Conservation (phyloP, 176 grass and related monocot genomes). For the Rhynchospora tenuis region DNA sequence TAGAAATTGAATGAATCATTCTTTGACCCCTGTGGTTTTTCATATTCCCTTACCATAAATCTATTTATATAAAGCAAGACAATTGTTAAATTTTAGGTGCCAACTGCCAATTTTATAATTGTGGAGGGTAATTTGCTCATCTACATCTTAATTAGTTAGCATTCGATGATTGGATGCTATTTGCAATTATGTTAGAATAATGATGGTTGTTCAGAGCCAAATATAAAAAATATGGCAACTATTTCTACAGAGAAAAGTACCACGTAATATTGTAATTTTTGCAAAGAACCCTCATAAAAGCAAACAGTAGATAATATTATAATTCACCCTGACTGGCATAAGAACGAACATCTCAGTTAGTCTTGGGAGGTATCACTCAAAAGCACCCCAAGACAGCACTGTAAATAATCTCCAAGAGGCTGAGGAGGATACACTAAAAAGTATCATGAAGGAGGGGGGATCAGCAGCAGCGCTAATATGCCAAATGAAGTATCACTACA, state of each 20-base stretch:
- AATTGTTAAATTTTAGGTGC: background rate
- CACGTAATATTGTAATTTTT: background rate
- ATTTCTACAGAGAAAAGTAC: background rate
- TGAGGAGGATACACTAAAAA: constrained; percentile 41
- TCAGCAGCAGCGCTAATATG: constrained; percentile 55
- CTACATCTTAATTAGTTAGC: background rate
- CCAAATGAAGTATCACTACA: constrained; percentile 40
- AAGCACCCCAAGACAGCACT: constrained; percentile 27
- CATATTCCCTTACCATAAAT: background rate
- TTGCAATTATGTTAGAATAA: background rate
- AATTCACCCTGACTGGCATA: background rate
- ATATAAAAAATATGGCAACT: background rate
- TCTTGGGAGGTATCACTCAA: constrained; percentile 51
- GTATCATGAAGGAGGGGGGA: constrained; percentile 41
- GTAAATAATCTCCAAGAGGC: constrained; percentile 36
- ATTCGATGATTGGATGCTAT: background rate
- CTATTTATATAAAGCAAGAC: background rate
- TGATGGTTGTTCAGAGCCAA: background rate
- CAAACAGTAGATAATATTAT: background rate
- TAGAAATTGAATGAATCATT: background rate
- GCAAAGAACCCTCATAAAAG: background rate
- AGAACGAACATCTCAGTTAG: constrained; percentile 34
- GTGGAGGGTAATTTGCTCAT: background rate
- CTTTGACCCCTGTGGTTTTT: background rate
- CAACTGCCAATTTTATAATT: background rate